Conservation (phyloP, 148 eudicot species). For the Pouteria glomerata region DNA sequence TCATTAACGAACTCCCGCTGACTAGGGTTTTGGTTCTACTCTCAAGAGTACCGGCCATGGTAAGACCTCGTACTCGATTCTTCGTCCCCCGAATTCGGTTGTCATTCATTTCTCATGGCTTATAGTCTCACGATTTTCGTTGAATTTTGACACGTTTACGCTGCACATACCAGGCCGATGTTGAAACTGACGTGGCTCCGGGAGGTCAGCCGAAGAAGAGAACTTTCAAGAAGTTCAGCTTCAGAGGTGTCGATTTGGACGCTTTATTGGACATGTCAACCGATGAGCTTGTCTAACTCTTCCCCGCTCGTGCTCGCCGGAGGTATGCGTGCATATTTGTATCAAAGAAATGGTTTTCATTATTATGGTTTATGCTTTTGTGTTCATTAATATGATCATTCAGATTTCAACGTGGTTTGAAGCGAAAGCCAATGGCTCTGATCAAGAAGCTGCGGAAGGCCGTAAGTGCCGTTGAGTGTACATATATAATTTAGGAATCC, state of each 20-base stretch:
- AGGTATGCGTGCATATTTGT: conserved; percentile 28
- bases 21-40: neutral
- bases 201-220: conserved; percentile 44
- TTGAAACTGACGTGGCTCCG: conserved; percentile 21
- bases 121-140: neutral
- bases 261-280: conserved; percentile 47
- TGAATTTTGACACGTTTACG: neutral
- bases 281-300: conserved; percentile 49
- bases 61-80: neutral
- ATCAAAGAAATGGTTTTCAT: no score
- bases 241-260: conserved; percentile 51
- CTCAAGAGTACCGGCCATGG: neutral
- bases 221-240: conserved; percentile 55
- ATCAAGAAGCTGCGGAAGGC: conserved; percentile 78
- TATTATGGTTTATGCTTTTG: neutral
- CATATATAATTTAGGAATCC: neutral
- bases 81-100: neutral
- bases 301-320: conserved; percentile 44
- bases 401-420: conserved; percentile 65
- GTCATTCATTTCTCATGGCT: neutral
- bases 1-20: neutral
- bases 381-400: conserved; percentile 4
- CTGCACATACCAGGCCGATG: conserved; percentile 30
- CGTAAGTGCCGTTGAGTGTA: conserved; percentile 21
- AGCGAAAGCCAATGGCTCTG: conserved; percentile 73